Percentiles rank a stretch among this genome's conserved stretches.
Conservation (phyloP, 2,329 filamentous ascomycete species). For the Incumbomyces lentus region DNA sequence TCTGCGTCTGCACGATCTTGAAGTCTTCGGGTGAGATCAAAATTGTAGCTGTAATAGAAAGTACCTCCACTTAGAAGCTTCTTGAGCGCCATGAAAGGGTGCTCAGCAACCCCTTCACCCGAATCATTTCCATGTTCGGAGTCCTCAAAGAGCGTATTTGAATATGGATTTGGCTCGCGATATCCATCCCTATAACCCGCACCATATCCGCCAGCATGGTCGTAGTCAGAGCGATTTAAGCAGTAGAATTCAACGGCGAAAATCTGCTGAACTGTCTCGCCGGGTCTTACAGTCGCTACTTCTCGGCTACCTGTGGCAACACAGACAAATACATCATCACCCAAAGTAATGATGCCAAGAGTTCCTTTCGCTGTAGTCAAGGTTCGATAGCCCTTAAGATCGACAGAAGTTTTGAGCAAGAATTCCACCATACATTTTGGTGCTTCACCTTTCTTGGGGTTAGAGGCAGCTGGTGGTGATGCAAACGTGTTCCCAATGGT, state of each 20-base stretch:
- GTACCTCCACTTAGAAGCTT: conserved; percentile 87
- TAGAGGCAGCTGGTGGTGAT: conserved; percentile 10
- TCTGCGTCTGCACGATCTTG: conserved; percentile 75
- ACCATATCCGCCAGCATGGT: conserved; percentile 54
- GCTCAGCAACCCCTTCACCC: conserved; percentile 63
- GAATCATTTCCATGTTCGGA: conserved; percentile 47
- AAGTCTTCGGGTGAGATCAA: conserved; percentile 85
- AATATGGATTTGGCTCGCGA: conserved; percentile 40
- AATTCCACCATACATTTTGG: conserved; percentile 84
- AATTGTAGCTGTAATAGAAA: conserved; percentile 98
- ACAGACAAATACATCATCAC: conserved; percentile 78
- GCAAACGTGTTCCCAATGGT: conserved; percentile 29
- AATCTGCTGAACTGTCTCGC: conserved; percentile 83
- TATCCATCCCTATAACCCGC: conserved; percentile 24
- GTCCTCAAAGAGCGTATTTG: conserved; percentile 43
- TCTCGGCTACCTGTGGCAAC: conserved; percentile 71
- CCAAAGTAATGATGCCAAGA: conserved; percentile 73
- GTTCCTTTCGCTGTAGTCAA: conserved; percentile 76
- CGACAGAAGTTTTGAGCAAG: conserved; percentile 49
- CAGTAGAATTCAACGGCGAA: conserved; percentile 79
- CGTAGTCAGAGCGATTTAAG: conserved; percentile 75
- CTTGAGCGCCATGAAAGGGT: conserved; percentile 81
- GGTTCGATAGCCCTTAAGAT: conserved; percentile 66
- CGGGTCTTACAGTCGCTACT: conserved; percentile 72
- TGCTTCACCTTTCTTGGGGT: conserved; percentile 25